Percentiles rank a stretch among this genome's conserved stretches.
phyloP scores from a whole-genome alignment of 225 moss, liverwort and hornwort genomes.

The Antitrichia curtipendula region DNA sequence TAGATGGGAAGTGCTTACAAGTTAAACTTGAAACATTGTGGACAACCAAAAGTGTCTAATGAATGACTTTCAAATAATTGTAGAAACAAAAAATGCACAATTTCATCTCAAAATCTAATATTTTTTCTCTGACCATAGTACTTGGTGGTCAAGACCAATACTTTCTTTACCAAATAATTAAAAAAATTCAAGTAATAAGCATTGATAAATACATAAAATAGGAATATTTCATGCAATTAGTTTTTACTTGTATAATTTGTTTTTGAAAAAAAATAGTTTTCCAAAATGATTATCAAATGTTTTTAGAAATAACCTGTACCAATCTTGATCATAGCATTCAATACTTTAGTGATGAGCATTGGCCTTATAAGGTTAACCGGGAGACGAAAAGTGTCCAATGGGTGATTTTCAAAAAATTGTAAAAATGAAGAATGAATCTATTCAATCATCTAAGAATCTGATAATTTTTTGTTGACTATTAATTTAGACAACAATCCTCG shows the following conservation, averaged over 20 bases:
- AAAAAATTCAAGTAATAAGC: not conserved
- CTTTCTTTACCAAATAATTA: not conserved
- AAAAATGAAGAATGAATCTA: not conserved
- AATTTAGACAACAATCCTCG: not conserved
- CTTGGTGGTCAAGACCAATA: not conserved
- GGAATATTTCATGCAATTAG: not conserved
- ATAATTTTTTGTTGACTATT: fast-evolving
- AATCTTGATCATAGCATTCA: not conserved
- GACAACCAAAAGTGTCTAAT: not conserved
- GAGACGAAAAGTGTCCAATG: not conserved
- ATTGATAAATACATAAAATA: not conserved
- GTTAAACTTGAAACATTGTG: not conserved
- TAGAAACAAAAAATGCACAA: not conserved
- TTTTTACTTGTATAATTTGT: not conserved
- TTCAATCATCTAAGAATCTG: not conserved
- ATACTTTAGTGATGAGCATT: not conserved
- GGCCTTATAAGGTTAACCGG: fast-evolving
- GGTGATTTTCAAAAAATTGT: not conserved
- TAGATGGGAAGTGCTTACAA: not conserved
- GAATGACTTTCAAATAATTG: not conserved
- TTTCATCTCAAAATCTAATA: not conserved
- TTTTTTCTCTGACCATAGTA: not conserved
- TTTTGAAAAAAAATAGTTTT: not conserved
- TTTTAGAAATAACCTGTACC: not conserved
- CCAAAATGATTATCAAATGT: not conserved